A percentile compares a stretch with the other conserved stretches of the same genome.
Evolutionary conservation across 306 rosid genomes (phyloP).

Genomic region (Hippophae rhamnoides): DNA sequence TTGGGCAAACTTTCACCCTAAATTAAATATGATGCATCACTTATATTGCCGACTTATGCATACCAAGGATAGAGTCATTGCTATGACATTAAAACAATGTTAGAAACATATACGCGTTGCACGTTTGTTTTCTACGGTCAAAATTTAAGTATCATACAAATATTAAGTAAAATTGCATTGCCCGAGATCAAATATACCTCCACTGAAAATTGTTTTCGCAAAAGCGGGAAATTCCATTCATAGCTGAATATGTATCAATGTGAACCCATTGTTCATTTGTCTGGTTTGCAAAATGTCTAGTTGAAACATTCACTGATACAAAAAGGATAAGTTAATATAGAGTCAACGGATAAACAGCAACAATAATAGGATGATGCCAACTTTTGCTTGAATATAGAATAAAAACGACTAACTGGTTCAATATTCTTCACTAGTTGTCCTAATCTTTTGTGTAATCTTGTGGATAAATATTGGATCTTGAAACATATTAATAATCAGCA

Average conservation of each 20-base stretch:
- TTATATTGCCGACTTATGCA: no score
- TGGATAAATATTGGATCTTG: no score
- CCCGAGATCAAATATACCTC: constrained; percentile 49
- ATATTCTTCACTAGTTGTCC: no score
- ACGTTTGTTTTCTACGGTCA: neutral
- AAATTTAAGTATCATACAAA: constrained; percentile 3
- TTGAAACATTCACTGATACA: constrained; percentile 1
- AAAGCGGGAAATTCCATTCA: constrained; percentile 94
- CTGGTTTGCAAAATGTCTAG: constrained; percentile 42
- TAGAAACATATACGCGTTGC: no score
- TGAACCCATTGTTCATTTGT: constrained; percentile 59
- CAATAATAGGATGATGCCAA: neutral
- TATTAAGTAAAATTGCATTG: constrained; percentile 6
- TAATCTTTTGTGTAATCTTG: no score
- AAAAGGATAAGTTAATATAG: neutral
- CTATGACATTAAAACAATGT: no score
- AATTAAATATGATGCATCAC: neutral
- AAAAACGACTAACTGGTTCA: no score
- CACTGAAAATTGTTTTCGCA: constrained; percentile 65
- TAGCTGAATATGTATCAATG: constrained; percentile 92
- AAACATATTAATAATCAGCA: no score
- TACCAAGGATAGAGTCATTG: no score
- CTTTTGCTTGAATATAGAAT: no score
- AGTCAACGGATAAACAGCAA: neutral
- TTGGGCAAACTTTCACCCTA: no score